Evolutionary conservation across 169 alveolate genomes (phyloP).

Genomic region (Perkinsus chesapeaki): DNA sequence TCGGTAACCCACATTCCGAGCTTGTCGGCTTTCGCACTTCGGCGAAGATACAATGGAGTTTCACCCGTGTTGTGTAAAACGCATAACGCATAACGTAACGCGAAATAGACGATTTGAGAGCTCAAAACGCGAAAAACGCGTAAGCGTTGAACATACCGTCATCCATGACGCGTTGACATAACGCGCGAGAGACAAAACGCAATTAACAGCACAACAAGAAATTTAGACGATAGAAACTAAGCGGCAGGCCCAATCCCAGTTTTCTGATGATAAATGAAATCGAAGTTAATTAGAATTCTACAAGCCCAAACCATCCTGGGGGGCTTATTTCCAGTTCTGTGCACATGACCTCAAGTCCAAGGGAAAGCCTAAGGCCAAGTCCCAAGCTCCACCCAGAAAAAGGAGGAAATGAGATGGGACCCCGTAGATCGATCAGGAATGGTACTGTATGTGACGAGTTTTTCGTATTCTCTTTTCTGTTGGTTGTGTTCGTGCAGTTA

Average conservation of each 20-base stretch:
- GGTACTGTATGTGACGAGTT: not conserved
- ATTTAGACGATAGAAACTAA: not conserved
- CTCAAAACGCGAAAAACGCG: not conserved
- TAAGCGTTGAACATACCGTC: not conserved
- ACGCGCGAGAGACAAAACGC: not conserved
- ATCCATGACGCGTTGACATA: not conserved
- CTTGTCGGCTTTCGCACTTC: no score
- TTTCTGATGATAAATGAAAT: not conserved
- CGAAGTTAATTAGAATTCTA: not conserved
- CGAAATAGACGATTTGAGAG: not conserved
- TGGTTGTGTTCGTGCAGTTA: not conserved
- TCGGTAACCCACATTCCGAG: no score
- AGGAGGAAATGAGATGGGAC: not conserved
- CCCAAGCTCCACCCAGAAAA: not conserved
- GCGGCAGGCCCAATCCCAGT: not conserved
- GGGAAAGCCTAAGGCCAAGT: not conserved
- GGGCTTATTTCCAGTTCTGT: not conserved
- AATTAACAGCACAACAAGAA: not conserved
- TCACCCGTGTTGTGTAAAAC: not conserved
- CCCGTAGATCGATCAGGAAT: not conserved
- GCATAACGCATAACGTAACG: not conserved
- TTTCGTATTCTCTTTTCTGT: not conserved
- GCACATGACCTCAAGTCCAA: not conserved
- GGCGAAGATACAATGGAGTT: not conserved
- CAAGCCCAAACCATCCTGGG: not conserved